Evolutionary conservation across 345 rosid genomes (phyloP).

Genomic region (Pseudoturritis turrita): DNA sequence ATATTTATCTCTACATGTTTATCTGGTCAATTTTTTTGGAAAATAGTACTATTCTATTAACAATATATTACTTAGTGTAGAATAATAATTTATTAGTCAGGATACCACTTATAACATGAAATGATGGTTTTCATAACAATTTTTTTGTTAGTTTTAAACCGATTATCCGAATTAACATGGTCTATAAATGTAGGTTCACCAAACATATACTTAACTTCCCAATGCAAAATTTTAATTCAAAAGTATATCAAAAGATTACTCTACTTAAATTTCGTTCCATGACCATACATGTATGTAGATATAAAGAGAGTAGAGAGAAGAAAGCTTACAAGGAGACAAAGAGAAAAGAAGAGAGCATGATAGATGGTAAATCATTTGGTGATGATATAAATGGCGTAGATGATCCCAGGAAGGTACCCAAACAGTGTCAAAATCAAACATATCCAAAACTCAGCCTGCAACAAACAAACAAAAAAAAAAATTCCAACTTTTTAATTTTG

Average conservation of each 20-base stretch:
- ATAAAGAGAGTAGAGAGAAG: neutral
- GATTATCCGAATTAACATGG: neutral
- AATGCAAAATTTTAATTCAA: neutral
- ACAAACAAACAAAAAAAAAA: neutral
- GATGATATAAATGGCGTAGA: conserved; percentile 66
- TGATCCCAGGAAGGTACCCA: conserved; percentile 78
- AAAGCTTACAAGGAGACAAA: conserved; percentile 23
- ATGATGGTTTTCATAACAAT: no score
- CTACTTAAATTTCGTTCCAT: neutral
- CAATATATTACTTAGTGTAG: neutral
- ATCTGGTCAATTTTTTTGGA: neutral
- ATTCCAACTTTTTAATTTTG: neutral
- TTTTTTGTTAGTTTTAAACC: neutral
- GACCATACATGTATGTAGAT: neutral
- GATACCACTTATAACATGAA: no score
- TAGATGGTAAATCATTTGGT: conserved; percentile 48
- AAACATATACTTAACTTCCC: neutral
- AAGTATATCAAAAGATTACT: neutral
- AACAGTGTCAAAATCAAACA: conserved; percentile 64
- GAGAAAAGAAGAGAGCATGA: neutral
- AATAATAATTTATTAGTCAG: neutral
- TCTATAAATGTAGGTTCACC: neutral
- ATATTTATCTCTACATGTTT: neutral
- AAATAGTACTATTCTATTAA: neutral
- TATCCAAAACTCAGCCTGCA: conserved; percentile 84